Conservation (phyloP, 352 stramenopile species). For the Globisporangium recalcitrans region DNA sequence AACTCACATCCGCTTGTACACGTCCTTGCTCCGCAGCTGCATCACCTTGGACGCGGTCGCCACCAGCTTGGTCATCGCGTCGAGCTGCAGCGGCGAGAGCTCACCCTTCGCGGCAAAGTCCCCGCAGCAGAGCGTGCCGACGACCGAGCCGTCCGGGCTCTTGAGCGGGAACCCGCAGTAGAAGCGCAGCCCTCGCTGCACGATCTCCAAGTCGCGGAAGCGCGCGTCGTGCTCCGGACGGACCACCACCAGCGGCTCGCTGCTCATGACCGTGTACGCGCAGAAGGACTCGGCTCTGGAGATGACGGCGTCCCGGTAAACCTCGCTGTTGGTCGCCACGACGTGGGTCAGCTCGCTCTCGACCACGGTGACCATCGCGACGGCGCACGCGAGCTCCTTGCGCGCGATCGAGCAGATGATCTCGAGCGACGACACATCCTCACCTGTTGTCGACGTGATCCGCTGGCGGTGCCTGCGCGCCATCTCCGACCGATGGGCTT, state of each 20-base stretch:
- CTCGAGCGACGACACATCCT: slow-evolving; percentile 20
- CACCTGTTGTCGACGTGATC: background rate
- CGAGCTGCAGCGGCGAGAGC: slow-evolving; percentile 9
- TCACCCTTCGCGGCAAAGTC: slow-evolving; percentile 3
- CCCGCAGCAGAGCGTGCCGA: slow-evolving; percentile 21
- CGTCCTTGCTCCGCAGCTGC: slow-evolving; percentile 13
- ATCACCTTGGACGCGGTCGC: slow-evolving; percentile 18
- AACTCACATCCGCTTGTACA: slow-evolving; percentile 13
- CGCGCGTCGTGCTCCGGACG: slow-evolving; percentile 12
- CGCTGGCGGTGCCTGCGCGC: slow-evolving; percentile 8
- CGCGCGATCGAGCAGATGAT: slow-evolving; percentile 22
- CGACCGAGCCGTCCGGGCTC: slow-evolving; percentile 4
- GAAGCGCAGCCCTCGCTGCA: slow-evolving; percentile 11
- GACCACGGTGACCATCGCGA: slow-evolving; percentile 21
- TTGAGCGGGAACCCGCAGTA: slow-evolving; percentile 22
- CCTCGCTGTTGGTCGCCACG: slow-evolving; percentile 14
- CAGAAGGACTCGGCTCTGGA: slow-evolving; percentile 15
- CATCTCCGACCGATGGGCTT: slow-evolving; percentile 17
- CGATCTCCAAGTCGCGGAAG: slow-evolving; percentile 15
- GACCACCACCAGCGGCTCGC: slow-evolving; percentile 9
- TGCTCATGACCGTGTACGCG: slow-evolving; percentile 14
- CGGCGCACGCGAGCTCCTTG: slow-evolving; percentile 12
- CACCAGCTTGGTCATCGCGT: slow-evolving; percentile 16
- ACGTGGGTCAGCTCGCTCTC: slow-evolving; percentile 10
- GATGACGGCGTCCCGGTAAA: slow-evolving; percentile 5